phyloP scores from a whole-genome alignment of 2,329 filamentous ascomycete genomes.

The Pyrenochaeta sp. region DNA sequence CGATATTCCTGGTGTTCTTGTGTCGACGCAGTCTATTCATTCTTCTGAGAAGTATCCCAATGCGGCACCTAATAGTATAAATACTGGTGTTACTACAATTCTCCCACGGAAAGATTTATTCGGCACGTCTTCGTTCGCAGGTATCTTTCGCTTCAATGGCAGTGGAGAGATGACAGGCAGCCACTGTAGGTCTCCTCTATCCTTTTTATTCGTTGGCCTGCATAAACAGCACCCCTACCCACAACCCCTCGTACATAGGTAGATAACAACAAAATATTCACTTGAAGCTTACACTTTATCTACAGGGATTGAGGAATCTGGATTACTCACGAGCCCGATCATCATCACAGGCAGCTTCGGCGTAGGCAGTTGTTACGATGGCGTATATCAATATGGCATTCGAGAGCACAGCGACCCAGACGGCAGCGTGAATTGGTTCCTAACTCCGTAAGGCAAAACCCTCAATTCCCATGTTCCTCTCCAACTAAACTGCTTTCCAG shows the following conservation, averaged over 20 bases:
- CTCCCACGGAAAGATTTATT: slow-evolving; percentile 53
- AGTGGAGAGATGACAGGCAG: slow-evolving; percentile 68
- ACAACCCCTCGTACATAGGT: too few species aligned
- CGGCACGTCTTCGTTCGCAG: slow-evolving; percentile 51
- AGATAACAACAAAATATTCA: too few species aligned
- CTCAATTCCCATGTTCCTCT: too few species aligned
- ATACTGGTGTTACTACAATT: slow-evolving; percentile 56
- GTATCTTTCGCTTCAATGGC: slow-evolving; percentile 68
- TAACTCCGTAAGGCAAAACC: too few species aligned
- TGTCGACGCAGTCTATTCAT: slow-evolving; percentile 51
- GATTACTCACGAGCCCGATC: slow-evolving; percentile 66
- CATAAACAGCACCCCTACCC: too few species aligned
- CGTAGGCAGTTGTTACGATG: slow-evolving; percentile 66
- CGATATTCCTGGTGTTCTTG: slow-evolving; percentile 54
- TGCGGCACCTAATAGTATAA: slow-evolving; percentile 39
- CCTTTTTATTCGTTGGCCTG: too few species aligned
- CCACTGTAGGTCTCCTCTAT: too few species aligned
- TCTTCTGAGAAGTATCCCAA: slow-evolving; percentile 36
- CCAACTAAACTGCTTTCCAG: too few species aligned
- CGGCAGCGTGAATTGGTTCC: slow-evolving; percentile 60
- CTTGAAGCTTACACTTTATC: too few species aligned
- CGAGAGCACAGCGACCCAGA: slow-evolving; percentile 52
- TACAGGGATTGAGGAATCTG: slow-evolving; percentile 69
- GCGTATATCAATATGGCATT: slow-evolving; percentile 64
- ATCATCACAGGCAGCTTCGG: slow-evolving; percentile 66